Conservation (phyloP, 2,329 filamentous ascomycete species). For the Aureobasidium leucospermi region DNA sequence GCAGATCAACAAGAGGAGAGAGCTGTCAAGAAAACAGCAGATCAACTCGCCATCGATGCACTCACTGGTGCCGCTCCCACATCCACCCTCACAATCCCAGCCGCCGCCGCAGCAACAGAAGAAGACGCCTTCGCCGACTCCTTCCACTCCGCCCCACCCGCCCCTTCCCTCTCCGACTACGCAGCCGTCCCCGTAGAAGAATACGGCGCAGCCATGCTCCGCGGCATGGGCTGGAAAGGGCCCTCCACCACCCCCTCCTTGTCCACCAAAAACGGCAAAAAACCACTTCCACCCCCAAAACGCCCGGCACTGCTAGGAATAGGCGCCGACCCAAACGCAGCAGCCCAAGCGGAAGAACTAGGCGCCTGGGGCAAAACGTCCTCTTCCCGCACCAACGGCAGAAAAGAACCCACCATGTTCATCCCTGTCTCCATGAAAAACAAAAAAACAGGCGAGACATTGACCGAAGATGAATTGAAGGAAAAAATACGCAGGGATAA, state of each 20-base stretch:
- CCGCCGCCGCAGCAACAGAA: constrained; percentile 41
- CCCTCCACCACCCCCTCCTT: neutral
- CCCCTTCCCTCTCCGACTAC: constrained; percentile 75
- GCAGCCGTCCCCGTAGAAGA: constrained; percentile 86
- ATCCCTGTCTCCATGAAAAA: constrained; percentile 56
- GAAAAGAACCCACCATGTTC: constrained; percentile 49
- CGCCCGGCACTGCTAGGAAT: constrained; percentile 79
- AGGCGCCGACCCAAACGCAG: constrained; percentile 70
- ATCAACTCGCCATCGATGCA: constrained; percentile 48
- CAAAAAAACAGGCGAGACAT: constrained; percentile 53
- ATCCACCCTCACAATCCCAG: constrained; percentile 33
- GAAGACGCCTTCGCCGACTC: constrained; percentile 64
- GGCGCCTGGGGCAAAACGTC: constrained; percentile 69
- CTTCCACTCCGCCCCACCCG: constrained; percentile 63
- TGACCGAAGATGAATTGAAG: constrained; percentile 56
- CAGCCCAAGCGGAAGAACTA: constrained; percentile 58
- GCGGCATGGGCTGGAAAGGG: constrained; percentile 92
- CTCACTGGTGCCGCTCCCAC: constrained; percentile 34
- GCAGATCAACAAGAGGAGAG: constrained; percentile 26
- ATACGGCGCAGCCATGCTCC: constrained; percentile 81
- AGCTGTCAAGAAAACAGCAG: constrained; percentile 37
- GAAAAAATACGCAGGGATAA: constrained; percentile 12
- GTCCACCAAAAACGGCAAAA: neutral
- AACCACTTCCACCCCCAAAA: neutral
- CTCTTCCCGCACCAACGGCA: constrained; percentile 35